These are phyloP conservation scores for Xanthoconium stramineum DNA, from an alignment of 768 basidiomycete species.

Conservation along the genomic window DNA sequence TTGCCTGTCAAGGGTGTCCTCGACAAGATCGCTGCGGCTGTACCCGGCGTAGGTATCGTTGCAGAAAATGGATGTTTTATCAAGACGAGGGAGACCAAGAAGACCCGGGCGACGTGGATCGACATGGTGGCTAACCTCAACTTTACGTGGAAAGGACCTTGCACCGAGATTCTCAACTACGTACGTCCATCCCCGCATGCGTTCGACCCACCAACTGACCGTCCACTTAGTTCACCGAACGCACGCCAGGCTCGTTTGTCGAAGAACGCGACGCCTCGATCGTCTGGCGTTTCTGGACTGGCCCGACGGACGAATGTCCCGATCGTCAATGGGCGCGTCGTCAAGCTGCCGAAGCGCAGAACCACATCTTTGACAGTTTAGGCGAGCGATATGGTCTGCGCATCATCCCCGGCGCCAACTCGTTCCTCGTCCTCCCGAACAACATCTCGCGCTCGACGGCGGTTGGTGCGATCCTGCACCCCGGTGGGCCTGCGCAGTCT, in stretches of 20 bases:
- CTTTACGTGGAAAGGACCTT: constrained; percentile 75
- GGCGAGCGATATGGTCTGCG: constrained; percentile 81
- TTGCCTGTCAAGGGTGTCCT: constrained; percentile 60
- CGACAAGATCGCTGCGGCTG: constrained; percentile 55
- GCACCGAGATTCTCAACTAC: constrained; percentile 80
- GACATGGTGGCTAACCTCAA: constrained; percentile 79
- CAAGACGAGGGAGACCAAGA: constrained; percentile 44
- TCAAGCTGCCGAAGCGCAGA: constrained; percentile 89
- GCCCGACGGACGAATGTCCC: constrained; percentile 39
- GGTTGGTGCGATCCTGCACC: constrained; percentile 74
- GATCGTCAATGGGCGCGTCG: constrained; percentile 81
- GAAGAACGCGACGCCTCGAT: constrained; percentile 82
- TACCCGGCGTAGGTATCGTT: constrained; percentile 75
- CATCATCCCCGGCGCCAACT: constrained; percentile 76
- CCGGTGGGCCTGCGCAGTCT: constrained; percentile 47
- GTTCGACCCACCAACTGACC: background rate
- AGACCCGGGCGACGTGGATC: constrained; percentile 53
- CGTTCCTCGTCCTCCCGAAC: constrained; percentile 80
- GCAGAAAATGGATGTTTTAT: constrained; percentile 90
- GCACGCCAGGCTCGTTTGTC: constrained; percentile 81
- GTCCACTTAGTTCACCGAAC: constrained; percentile 69
- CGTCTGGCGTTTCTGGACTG: constrained; percentile 85
- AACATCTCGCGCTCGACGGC: constrained; percentile 83
- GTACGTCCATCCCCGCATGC: constrained; percentile 43
- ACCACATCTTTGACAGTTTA: constrained; percentile 86